Conservation (phyloP, 257 asterid genomes). For the Gentiana dahurica region DNA sequence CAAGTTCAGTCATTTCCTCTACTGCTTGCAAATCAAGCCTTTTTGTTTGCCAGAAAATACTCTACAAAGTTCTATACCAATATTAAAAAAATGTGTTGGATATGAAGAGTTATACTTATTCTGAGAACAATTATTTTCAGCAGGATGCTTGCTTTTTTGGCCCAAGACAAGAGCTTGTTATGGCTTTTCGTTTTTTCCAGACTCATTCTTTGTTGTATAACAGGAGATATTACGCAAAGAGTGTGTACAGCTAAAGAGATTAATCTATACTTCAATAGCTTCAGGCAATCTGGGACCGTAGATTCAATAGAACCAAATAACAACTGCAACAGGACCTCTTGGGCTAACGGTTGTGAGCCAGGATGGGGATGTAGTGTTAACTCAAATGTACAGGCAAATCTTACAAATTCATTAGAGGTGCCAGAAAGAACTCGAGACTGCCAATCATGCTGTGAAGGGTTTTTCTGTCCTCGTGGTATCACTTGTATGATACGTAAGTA, state of each 20-base stretch:
- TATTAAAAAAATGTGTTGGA: neutral
- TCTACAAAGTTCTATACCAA: neutral
- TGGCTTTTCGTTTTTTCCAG: neutral
- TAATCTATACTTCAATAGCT: slow-evolving; percentile 40
- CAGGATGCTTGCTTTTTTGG: too few relatives aligned
- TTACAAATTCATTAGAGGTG: slow-evolving; percentile 21
- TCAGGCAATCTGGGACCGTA: slow-evolving; percentile 21
- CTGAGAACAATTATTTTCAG: too few relatives aligned
- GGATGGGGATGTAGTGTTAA: slow-evolving; percentile 80
- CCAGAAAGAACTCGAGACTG: slow-evolving; percentile 64
- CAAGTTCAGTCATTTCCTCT: too few relatives aligned
- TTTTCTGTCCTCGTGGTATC: slow-evolving; percentile 77
- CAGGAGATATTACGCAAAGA: slow-evolving; percentile 47
- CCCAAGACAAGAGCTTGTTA: too few relatives aligned
- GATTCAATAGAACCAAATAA: slow-evolving; percentile 44
- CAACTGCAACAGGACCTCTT: slow-evolving; percentile 66
- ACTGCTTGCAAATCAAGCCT: neutral
- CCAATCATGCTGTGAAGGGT: slow-evolving; percentile 77
- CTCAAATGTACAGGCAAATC: slow-evolving; percentile 25
- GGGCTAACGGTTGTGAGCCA: slow-evolving; percentile 79
- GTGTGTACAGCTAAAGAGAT: slow-evolving; percentile 75
- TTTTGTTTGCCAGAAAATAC: neutral
- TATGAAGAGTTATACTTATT: neutral
- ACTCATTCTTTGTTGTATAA: slow-evolving; percentile 8
- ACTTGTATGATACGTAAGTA: slow-evolving; percentile 95